These are phyloP conservation scores for Rhinocladiella mackenziei DNA, from an alignment of 2,329 filamentous ascomycete species.

Conservation along the genomic window DNA sequence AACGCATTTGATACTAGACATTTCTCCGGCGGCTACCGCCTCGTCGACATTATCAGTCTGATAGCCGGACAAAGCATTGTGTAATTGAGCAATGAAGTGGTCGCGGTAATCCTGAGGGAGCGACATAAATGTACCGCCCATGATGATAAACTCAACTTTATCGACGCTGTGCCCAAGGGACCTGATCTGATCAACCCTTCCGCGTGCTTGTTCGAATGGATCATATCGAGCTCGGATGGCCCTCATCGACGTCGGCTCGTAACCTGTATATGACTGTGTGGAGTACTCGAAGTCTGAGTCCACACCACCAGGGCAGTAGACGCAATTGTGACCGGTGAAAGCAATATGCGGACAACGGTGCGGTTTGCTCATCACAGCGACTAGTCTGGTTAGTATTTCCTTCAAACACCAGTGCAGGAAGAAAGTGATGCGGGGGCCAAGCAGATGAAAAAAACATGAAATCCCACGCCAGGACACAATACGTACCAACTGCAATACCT, in stretches of 20 bases:
- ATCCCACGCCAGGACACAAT: not conserved
- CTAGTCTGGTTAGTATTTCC: too few species aligned
- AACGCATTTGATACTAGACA: conserved; percentile 96
- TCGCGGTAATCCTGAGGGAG: conserved; percentile 83
- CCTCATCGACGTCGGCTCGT: conserved; percentile 97
- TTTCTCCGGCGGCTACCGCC: conserved; percentile 86
- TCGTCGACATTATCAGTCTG: conserved; percentile 93
- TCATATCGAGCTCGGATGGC: conserved; percentile 96
- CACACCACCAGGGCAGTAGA: conserved; percentile 95
- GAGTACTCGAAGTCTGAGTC: conserved; percentile 99
- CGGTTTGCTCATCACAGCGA: conserved; percentile 99
- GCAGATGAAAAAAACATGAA: conserved; percentile 1
- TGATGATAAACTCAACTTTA: conserved; percentile 99
- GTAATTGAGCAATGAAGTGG: conserved; percentile 88
- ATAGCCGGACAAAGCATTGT: conserved; percentile 95
- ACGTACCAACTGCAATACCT: conserved; percentile 92
- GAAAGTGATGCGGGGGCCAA: too few species aligned
- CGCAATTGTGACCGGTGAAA: conserved; percentile 92
- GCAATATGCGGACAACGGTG: conserved; percentile 96
- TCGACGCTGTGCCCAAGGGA: conserved; percentile 93
- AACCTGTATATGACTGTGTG: conserved; percentile 97
- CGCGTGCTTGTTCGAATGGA: conserved; percentile 93
- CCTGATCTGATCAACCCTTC: conserved; percentile 94
- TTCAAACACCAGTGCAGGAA: too few species aligned
- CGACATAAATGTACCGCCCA: conserved; percentile 99